Base-by-base conservation (phyloP, 2,329 filamentous ascomycete species). In the Diplodia scrobiculata region DNA sequence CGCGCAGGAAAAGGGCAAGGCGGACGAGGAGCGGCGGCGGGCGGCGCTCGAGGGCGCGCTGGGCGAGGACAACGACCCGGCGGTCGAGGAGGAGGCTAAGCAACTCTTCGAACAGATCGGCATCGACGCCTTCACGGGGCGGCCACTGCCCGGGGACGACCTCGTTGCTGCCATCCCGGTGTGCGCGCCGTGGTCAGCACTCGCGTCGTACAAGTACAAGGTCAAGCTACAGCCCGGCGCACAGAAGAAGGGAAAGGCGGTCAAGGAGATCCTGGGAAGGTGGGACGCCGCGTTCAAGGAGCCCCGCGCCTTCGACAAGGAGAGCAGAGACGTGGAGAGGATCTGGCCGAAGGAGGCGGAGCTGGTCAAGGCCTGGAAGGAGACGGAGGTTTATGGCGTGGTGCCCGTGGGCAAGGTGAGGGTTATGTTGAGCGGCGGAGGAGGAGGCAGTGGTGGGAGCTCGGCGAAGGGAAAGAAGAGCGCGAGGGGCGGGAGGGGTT, bases 231-330 rank as follows among this genome's bases (percentile, higher is more conserved):
- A 98, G 78, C 95, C 95, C 0, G 95, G 95, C 0, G 79, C 87
- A 0, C 84, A 89, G 69, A 99, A 98, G 83, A 97, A 97, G 80
- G 94, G 95, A 10, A 98, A 97, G 76, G 93, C 92, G 0, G 87
- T 97, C 55, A 91, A 91, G 75, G 94, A 98, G 78, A 89, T 98
- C 36, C 78, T 98, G n/a, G 87, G 89, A 58, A 85, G 86, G 67
- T 97, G 94, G 93, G 84, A 89, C 69, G 78, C 83, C 21, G 91
- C 87, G 59, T 85, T 87, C 6, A 82, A 81, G 63, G 82, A 82
- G 59, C 69, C 74, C 7, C 79, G 77, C 68, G 77, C 76, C 27
- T 68, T 79, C 7, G 82, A 84, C 66, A 71, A 78, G 65, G 79
- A 79, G 63, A 80, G 80, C 65, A 78, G 81, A 68, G 81, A 82